phyloP scores from a whole-genome alignment of 257 asterid genomes.

The Handroanthus guayacan region DNA sequence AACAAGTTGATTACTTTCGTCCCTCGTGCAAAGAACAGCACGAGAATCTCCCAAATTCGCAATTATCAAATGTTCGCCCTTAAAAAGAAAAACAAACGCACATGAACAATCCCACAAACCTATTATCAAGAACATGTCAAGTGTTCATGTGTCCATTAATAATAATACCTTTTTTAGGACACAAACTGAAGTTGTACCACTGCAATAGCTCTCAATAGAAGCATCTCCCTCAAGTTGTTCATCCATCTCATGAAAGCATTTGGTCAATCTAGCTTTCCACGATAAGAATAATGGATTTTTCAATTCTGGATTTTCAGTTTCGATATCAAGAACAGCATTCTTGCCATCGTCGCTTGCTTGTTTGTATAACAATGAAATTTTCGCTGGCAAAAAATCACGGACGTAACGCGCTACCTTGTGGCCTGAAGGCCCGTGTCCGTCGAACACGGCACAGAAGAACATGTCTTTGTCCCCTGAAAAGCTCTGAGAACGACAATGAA shows the following conservation, averaged over 20 bases:
- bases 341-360: slow-evolving; percentile 40
- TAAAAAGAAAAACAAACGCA: slow-evolving; percentile 19
- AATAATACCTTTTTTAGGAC: slow-evolving; percentile 68
- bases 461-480: slow-evolving; percentile 75
- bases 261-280: slow-evolving; percentile 63
- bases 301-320: slow-evolving; percentile 29
- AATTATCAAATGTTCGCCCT: slow-evolving; percentile 78
- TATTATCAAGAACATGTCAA: too few species aligned
- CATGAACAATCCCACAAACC: not conserved
- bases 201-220: slow-evolving; percentile 73
- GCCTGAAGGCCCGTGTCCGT: slow-evolving; percentile 94
- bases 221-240: slow-evolving; percentile 62
- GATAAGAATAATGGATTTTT: slow-evolving; percentile 51
- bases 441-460: slow-evolving; percentile 79
- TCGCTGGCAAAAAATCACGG: slow-evolving; percentile 74
- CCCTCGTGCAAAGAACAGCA: slow-evolving; percentile 71
- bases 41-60: slow-evolving; percentile 91
- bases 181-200: slow-evolving; percentile 82
- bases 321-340: slow-evolving; percentile 34
- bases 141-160: not conserved
- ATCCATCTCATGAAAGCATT: slow-evolving; percentile 70
- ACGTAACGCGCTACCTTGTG: slow-evolving; percentile 75
- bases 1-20: slow-evolving; percentile 54
- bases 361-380: slow-evolving; percentile 54
- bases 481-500: slow-evolving; percentile 45